These are phyloP conservation scores for Arachnomyces sp. DNA, from an alignment of 2,329 filamentous ascomycete species.

Conservation along the genomic window DNA sequence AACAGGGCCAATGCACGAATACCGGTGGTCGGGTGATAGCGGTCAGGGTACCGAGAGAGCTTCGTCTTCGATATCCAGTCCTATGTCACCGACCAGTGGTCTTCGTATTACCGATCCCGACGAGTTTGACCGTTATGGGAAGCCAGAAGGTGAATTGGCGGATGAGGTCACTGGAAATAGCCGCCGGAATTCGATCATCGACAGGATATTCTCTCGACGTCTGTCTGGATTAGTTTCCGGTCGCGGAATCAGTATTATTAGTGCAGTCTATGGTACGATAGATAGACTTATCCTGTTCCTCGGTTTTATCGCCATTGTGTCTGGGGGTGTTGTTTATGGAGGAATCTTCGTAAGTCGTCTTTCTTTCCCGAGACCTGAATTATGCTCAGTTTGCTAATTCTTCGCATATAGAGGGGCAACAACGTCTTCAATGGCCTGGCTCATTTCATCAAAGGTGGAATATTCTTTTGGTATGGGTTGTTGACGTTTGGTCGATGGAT, in stretches of 20 bases:
- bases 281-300: constrained; percentile 71
- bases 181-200: constrained; percentile 34
- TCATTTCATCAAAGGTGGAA: constrained; percentile 87
- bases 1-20: constrained; percentile 28
- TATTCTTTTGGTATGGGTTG: constrained; percentile 90
- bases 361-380: neutral
- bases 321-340: constrained; percentile 67
- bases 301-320: constrained; percentile 63
- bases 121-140: constrained; percentile 43
- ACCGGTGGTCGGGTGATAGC: constrained; percentile 61
- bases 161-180: constrained; percentile 31
- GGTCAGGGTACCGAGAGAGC: constrained; percentile 65
- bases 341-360: constrained; percentile 69
- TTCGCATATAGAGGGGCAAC: constrained; percentile 48
- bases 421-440: constrained; percentile 76
- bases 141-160: constrained; percentile 36
- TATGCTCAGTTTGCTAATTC: constrained; percentile 9
- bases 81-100: constrained; percentile 50
- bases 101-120: constrained; percentile 28
- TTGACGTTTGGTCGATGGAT: constrained; percentile 83
- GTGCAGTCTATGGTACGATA: constrained; percentile 56
- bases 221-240: constrained; percentile 50
- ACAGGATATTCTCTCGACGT: constrained; percentile 46
- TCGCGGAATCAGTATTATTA: constrained; percentile 50
- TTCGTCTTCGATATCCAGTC: constrained; percentile 58